phyloP scores from a whole-genome alignment of 495 filamentous ascomycete species.

The Lichenothelia convexa region DNA sequence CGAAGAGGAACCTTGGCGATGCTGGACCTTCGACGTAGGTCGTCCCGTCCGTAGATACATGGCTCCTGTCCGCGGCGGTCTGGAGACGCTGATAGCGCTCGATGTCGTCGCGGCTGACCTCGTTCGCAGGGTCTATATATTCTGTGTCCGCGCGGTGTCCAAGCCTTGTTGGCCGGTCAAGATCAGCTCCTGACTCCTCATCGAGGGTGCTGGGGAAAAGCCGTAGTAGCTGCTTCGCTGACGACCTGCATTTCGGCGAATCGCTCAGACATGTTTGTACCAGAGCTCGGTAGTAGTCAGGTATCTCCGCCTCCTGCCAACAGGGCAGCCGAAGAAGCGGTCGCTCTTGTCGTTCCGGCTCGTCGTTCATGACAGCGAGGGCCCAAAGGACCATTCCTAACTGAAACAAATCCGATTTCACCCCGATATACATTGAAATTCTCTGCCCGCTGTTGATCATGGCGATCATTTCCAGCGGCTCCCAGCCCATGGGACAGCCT shows the following conservation, averaged over 20 bases:
- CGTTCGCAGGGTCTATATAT: conserved; percentile 19
- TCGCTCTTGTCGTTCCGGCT: conserved; percentile 65
- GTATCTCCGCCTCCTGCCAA: conserved; percentile 6
- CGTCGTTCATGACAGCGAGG: conserved; percentile 68
- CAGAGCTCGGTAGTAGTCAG: conserved; percentile 15
- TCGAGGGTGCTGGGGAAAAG: conserved; percentile 16
- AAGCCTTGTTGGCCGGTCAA: no score
- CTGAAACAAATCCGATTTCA: conserved; percentile 92
- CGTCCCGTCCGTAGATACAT: conserved; percentile 12
- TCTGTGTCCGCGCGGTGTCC: conserved; percentile 19
- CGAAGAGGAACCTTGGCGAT: conserved; percentile 17
- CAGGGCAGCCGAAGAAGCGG: conserved; percentile 14
- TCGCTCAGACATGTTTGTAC: conserved; percentile 14
- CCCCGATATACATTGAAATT: conserved; percentile 95
- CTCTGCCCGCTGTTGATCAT: conserved; percentile 84
- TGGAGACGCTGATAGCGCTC: conserved; percentile 5
- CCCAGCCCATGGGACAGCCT: conserved; percentile 94
- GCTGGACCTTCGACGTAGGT: conserved; percentile 10
- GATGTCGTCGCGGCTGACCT: conserved; percentile 18
- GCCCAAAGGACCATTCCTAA: conserved; percentile 97
- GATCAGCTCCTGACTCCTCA: no score
- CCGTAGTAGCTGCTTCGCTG: conserved; percentile 13
- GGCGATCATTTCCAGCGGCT: conserved; percentile 76
- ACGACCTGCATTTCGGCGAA: conserved; percentile 9
- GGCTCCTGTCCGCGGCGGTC: conserved; percentile 3